A percentile compares a stretch with the other conserved stretches of the same genome.
These are phyloP conservation scores for Spatholobus suberectus DNA, from an alignment of 306 rosid genomes.

Conservation along the genomic window DNA sequence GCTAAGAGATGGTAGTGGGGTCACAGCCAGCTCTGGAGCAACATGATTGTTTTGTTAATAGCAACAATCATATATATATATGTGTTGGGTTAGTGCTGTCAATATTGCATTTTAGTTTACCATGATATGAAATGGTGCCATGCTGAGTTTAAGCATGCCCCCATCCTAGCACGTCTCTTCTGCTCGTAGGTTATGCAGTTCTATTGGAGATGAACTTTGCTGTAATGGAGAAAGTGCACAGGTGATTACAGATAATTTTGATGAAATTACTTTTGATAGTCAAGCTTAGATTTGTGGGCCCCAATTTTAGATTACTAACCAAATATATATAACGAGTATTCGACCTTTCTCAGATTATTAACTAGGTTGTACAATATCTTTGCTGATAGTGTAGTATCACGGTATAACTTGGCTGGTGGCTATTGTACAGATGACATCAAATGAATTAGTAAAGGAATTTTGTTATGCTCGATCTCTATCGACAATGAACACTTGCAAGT, in stretches of 20 bases:
- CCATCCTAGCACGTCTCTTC: constrained; percentile 17
- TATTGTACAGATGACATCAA: constrained; percentile 68
- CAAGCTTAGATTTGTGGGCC: constrained; percentile 38
- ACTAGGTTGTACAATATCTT: constrained; percentile 59
- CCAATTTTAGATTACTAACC: constrained; percentile 49
- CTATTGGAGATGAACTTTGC: constrained; percentile 41
- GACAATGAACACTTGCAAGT: constrained; percentile 27
- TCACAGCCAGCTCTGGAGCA: constrained; percentile 65
- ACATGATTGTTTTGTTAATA: constrained; percentile 51
- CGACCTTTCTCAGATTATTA: constrained; percentile 46
- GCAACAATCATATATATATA: constrained; percentile 20
- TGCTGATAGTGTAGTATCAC: constrained; percentile 41
- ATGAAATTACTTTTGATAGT: constrained; percentile 31
- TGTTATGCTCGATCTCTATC: constrained; percentile 37
- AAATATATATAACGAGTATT: constrained; percentile 45
- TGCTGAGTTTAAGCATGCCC: constrained; percentile 39
- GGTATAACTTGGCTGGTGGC: constrained; percentile 43
- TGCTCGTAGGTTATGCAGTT: constrained; percentile 32
- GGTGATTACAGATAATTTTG: constrained; percentile 34
- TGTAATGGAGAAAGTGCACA: constrained; percentile 38
- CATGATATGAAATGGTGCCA: constrained; percentile 19
- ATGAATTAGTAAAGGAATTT: constrained; percentile 52
- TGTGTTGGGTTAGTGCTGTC: constrained; percentile 43
- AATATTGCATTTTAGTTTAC: constrained; percentile 31
- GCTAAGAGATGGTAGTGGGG: constrained; percentile 77